These are phyloP conservation scores for Theileria orientalis DNA, from an alignment of 169 alveolate species.

Conservation along the genomic window DNA sequence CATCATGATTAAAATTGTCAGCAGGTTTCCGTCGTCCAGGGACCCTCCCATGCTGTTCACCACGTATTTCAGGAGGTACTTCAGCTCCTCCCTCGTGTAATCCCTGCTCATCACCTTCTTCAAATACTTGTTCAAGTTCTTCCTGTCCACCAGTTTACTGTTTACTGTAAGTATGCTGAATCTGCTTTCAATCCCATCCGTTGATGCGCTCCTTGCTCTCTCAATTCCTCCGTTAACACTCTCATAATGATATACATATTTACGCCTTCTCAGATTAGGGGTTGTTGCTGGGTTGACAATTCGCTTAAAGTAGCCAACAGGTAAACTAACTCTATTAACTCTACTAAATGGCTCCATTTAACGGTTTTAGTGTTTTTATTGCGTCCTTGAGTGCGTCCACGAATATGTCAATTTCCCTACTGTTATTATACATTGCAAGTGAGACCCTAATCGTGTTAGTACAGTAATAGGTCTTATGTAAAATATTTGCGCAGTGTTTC, in stretches of 20 bases:
- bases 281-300: neutral
- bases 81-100: slow-evolving; percentile 1
- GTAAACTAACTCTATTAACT: neutral
- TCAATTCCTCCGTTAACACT: too few relatives aligned
- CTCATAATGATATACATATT: neutral
- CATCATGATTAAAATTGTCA: slow-evolving; percentile 22
- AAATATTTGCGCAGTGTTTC: slow-evolving; percentile 58
- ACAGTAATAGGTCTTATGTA: slow-evolving; percentile 23
- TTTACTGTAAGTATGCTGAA: slow-evolving; percentile 32
- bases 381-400: slow-evolving; percentile 23
- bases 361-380: neutral
- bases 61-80: slow-evolving; percentile 17
- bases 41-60: slow-evolving; percentile 43
- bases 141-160: slow-evolving; percentile 32
- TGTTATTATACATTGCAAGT: slow-evolving; percentile 55
- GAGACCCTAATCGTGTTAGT: slow-evolving; percentile 54
- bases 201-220: slow-evolving; percentile 9
- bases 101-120: slow-evolving; percentile 17
- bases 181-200: slow-evolving; percentile 9
- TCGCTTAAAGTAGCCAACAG: slow-evolving; percentile 10
- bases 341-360: neutral
- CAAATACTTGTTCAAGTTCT: slow-evolving; percentile 38
- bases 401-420: slow-evolving; percentile 41
- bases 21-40: slow-evolving; percentile 46
- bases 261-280: neutral